Base-by-base conservation (phyloP, 2,329 filamentous ascomycete species). In the Verticillium zaregamsianum region DNA sequence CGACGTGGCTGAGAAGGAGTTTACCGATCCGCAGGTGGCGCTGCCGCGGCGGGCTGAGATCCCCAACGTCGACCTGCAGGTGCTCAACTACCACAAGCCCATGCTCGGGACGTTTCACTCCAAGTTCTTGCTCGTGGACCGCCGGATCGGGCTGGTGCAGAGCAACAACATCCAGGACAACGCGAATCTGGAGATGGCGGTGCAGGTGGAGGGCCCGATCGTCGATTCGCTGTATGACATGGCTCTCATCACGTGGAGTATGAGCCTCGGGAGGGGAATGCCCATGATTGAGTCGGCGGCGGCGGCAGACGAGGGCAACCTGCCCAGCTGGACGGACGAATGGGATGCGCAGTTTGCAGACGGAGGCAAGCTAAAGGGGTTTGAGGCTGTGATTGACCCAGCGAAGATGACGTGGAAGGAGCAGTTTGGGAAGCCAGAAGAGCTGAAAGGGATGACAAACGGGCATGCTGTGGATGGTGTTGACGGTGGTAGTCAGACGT, bases 81-180 rank as follows among this genome's bases (percentile, higher is more conserved):
- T 93, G 6, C 82, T 90, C 64, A 93, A 91, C 69, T 88, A 87
- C 68, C 91, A 93, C 68, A 80, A 82, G 14, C 83, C 90, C 1
- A 74, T 90, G 1, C 73, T 93, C 3, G 90, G 91, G 0, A 94
- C 91, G 0, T 89, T 93, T 49, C 91, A 93, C 68, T 80, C 86
- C 64, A 94, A 94, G 70, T 92, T 89, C 70, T 90, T 91, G 80
- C 78, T 93, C 1, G 85, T 93, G 1, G 91, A 94, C 71, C 82
- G 90, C 7, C 85, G 83, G 64, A 79, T 89, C n/a, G 90, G 84
- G 0, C 77, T 91, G 1, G 71, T 93, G 2, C 88, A 90, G 74
- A 93, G 90, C 76, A 92, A 92, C 72, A 94, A 93, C 68, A 90
- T 93, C 58, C 81, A 87, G 72, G 87, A 92, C 65, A 93, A 92